Conservation (phyloP, 768 basidiomycete species). For the Panaeolus papilionaceus region DNA sequence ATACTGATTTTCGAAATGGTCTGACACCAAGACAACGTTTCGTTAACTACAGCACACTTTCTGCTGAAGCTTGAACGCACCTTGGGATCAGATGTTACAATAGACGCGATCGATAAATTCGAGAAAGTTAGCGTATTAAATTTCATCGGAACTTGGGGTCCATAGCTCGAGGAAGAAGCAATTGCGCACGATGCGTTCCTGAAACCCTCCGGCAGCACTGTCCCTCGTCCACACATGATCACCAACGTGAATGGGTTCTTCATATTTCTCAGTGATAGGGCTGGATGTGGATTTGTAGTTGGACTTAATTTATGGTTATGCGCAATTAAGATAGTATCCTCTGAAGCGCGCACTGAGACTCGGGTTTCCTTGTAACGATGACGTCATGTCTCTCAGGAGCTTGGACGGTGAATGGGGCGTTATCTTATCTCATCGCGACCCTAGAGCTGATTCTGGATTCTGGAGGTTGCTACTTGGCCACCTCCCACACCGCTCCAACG, state of each 20-base stretch:
- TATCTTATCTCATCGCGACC: too few relatives aligned
- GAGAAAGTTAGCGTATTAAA: background rate
- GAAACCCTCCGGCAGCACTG: background rate
- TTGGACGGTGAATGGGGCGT: too few relatives aligned
- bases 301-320: background rate
- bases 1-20: background rate
- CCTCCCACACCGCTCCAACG: too few relatives aligned
- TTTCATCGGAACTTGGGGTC: background rate
- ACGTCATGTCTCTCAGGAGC: too few relatives aligned
- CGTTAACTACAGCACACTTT: background rate
- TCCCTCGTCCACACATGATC: background rate
- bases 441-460: too few relatives aligned
- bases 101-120: too few relatives aligned
- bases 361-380: too few relatives aligned
- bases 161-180: background rate
- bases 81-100: background rate
- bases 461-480: too few relatives aligned
- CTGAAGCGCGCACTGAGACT: background rate
- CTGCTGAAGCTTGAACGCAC: background rate
- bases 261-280: slow-evolving; percentile 1
- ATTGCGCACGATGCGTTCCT: background rate
- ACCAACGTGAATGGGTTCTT: background rate
- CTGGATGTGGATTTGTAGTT: background rate
- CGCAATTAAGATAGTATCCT: background rate
- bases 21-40: background rate